Evolutionary conservation across 2,329 filamentous ascomycete genomes (phyloP), one percentile per base, ranked within the genome.

Genomic region (Thielaviopsis punctulata): DNA sequence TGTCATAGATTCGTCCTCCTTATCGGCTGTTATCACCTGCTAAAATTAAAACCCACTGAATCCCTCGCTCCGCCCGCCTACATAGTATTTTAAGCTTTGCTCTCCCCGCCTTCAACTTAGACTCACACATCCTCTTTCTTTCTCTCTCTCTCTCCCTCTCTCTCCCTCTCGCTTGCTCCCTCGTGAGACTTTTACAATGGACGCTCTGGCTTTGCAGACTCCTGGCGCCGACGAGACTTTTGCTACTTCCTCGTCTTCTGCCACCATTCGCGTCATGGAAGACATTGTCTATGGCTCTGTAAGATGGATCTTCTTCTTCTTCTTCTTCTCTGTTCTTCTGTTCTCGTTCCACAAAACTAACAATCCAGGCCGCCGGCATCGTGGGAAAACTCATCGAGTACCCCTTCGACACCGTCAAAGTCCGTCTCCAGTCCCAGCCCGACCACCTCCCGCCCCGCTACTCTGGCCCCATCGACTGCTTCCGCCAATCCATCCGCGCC

Each of bases 361-460:
- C 23, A 12, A n/a, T 45, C 43, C 58, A 88, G 84, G 66, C 77
- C 55, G 89, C 90, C 52, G 92, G 92, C 56, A 79, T 93, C 55
- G 81, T 86, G 33, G 90, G 90, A 57, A 98, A 96, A 71, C 86
- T 90, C 65, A 90, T 98, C 63, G 92, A 98, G 66, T 98, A 95
- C 65, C 92, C 92, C 22, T 98, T 98, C 68, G 92, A 98, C 68
- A 98, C 92, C 0, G 82, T 98, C 65, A 98, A 98, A 69, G 92
- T 98, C 55, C 85, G 92, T 41, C 77, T 98, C 10, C 92, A 98
- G 65, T 92, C 90, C n/a, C 90, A 96, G 65, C 86, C 88, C 30
- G 84, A 90, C 65, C 79, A 83, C 60, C 73, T 87, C 2, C 88
- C 87, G 15, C 76, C 89, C 19, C 81, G 77, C 55, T 96, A 95